These are phyloP conservation scores for Daldinia sp. DNA, from an alignment of 2,329 filamentous ascomycete species.

Conservation along the genomic window DNA sequence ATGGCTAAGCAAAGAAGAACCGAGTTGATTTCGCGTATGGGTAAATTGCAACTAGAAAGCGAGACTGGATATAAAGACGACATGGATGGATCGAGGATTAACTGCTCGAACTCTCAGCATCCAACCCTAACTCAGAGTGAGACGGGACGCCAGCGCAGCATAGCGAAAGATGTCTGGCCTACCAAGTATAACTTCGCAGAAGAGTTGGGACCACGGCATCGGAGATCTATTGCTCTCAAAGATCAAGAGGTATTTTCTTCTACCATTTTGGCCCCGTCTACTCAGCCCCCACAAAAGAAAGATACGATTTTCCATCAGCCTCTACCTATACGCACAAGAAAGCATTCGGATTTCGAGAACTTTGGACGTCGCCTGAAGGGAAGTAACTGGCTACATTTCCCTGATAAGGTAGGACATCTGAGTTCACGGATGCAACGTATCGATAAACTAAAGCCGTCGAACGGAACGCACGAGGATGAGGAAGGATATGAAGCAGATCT, in stretches of 20 bases:
- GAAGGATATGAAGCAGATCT: constrained; percentile 19
- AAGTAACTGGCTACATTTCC: not conserved
- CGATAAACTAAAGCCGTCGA: not conserved
- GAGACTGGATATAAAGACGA: constrained; percentile 14
- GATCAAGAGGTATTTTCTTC: constrained; percentile 6
- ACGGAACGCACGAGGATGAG: not conserved
- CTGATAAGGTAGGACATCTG: not conserved
- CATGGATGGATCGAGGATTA: not conserved
- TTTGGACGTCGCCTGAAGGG: constrained; percentile 37
- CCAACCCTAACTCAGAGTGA: constrained; percentile 8
- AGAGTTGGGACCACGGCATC: constrained; percentile 18
- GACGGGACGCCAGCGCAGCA: constrained; percentile 22
- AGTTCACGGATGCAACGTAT: not conserved
- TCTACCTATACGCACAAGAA: constrained; percentile 30
- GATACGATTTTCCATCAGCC: constrained; percentile 10
- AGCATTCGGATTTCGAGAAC: constrained; percentile 43
- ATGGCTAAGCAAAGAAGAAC: constrained; percentile 45
- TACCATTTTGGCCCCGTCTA: constrained; percentile 14
- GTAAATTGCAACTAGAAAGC: constrained; percentile 42
- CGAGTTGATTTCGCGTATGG: constrained; percentile 41
- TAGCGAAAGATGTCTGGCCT: constrained; percentile 48
- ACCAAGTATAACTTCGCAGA: constrained; percentile 48
- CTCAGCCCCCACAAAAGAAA: constrained; percentile 1
- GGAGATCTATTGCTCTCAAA: constrained; percentile 9
- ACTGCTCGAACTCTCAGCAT: constrained; percentile 16